Evolutionary conservation across 139 green algal genomes (phyloP).

Genomic region (Coccomyxa sp.): DNA sequence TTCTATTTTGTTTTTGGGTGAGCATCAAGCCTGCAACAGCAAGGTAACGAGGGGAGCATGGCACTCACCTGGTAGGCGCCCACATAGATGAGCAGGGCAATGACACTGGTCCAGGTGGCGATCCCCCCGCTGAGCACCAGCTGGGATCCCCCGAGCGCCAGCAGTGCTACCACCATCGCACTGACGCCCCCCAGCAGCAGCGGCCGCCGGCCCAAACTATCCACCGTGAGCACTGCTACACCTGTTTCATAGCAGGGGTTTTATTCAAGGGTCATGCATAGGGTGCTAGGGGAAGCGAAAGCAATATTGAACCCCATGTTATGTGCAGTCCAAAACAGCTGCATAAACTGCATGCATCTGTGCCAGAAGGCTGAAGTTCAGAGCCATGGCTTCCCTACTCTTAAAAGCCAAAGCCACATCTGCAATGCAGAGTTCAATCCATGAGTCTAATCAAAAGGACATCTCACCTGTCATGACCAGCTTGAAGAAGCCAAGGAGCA

Average conservation of each 20-base stretch:
- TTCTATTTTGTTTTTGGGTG: background rate
- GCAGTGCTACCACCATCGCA: conserved; percentile 58
- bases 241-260: conserved; percentile 4
- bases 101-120: conserved; percentile 53
- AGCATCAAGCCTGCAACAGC: background rate
- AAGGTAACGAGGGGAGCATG: background rate
- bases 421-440: too few species aligned
- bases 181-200: conserved; percentile 78
- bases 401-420: too few species aligned
- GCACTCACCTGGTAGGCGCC: conserved; percentile 74
- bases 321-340: background rate
- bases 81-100: conserved; percentile 83
- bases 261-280: background rate
- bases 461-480: conserved; percentile 73
- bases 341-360: background rate
- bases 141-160: conserved; percentile 37
- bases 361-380: background rate
- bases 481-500: conserved; percentile 85
- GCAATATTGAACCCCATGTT: too few species aligned
- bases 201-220: conserved; percentile 70
- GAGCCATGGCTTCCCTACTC: too few species aligned
- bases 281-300: too few species aligned
- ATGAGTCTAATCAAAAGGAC: too few species aligned
- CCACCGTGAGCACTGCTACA: conserved; percentile 73
- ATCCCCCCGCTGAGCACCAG: conserved; percentile 9